Base-by-base conservation (phyloP, 2,329 filamentous ascomycete species). In the Eutypa lata region DNA sequence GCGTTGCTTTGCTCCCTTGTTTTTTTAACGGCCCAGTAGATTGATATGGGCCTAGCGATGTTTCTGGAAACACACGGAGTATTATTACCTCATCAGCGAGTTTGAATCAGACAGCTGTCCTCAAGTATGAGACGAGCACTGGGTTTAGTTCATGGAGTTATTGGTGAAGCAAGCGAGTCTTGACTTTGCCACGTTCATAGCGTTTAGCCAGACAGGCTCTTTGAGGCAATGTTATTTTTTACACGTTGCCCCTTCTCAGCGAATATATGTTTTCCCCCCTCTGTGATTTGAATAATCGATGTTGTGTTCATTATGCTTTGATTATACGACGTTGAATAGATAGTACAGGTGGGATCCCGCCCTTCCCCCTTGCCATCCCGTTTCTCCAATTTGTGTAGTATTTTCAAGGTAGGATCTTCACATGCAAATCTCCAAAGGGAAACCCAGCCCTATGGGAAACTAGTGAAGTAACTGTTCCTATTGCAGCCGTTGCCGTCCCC, bases 1-100 rank as follows among this genome's bases (percentile, higher is more conserved):
- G 62, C 60, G 63, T 65, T 61, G 21, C 42, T 62, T 55, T 56
- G 49, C 56, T n/a, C n/a, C n/a, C n/a, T n/a, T n/a, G n/a, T n/a
- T n/a, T 48, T 26, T 45, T 24, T n/a, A 1, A 19, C 6, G 55
- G 53, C 57, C 58, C 55, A 51, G 48, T 57, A 62, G 55, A 52
- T 50, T 53, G 57, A 57, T 48, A 61, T 47, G 49, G 57, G 47
- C 47, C 24, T 21, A 22, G 38, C 19, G 38, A 19, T 42, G 16
- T n/a, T 22, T 5, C 10, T 13, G 38, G 14, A 18, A 42, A 11
- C n/a, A 18, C 18, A 42, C 8, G 38, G n/a, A 18, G 16, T 40
- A 40, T 18, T n/a, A 40, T n/a, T n/a, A 10, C n/a, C 18, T 40
- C 7, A 44, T 19, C 40, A 44, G 40, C 21, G 40, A 44, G 42